Base-by-base conservation (phyloP, 2,329 filamentous ascomycete genomes). In the Fusarium sororula region DNA sequence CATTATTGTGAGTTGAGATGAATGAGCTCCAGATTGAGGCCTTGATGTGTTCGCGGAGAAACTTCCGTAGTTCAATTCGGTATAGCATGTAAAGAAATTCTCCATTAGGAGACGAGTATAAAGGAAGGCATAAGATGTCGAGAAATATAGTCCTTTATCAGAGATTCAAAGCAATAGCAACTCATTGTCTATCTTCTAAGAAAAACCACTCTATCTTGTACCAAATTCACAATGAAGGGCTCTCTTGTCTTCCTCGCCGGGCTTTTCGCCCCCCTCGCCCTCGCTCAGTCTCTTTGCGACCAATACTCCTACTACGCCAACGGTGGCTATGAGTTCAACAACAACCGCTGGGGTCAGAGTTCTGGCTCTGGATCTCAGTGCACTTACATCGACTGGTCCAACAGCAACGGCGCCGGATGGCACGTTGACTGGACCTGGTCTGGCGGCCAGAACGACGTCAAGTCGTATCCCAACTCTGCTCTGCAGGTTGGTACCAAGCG, bases 251-350 rank as follows among this genome's bases (percentile, higher is more conserved):
- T 65, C 39, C 53, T 68, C 35, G 45, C 65, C 12, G 63, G 63
- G 45, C 54, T 68, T 22, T 60, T 68, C n/a, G 65, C 63, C 35
- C 65, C 65, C 11, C 8, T 68, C 11, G 32, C 65, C 7, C 17
- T 68, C 2, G 63, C 65, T 3, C 65, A 68, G 63, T 68, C 65
- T 7, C 65, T 68, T 2, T 68, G 63, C 22, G 63, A 68, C 53
- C 65, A 61, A 18, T 68, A 68, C 63, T 32, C 63, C 6, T 68
- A 68, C 63, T 68, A 68, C 17, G 28, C 65, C 22, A 68, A 68
- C 14, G 65, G 32, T 1, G 65, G 65, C 8, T 68, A 68, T 5
- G 65, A 68, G 45, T 68, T 68, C 45, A 68, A 68, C 63, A 68
- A 68, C 45, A 68, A 68, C 63, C 65, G 65, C 14, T 68, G 63